Percentiles rank a stretch among this genome's conserved stretches.
phyloP scores from a whole-genome alignment of 768 basidiomycete species.

The Collybiopsis confluens region DNA sequence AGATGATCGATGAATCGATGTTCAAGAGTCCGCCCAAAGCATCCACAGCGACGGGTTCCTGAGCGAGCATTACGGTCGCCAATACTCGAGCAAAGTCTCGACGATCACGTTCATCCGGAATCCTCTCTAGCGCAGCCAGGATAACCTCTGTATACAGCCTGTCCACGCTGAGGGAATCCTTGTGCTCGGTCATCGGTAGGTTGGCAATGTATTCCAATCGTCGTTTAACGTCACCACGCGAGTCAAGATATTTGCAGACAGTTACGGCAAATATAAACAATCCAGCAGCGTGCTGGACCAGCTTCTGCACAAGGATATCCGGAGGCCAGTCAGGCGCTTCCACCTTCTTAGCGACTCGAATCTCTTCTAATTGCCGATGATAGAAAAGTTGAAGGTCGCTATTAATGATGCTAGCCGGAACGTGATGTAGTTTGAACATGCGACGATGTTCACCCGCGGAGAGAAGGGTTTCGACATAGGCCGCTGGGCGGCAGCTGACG shows the following conservation, averaged over 20 bases:
- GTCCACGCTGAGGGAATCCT: neutral
- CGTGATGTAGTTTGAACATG: slow-evolving; percentile 2
- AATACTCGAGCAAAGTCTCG: neutral
- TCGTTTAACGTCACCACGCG: neutral
- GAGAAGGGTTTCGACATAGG: slow-evolving; percentile 1
- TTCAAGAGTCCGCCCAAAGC: neutral
- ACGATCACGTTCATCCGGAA: neutral
- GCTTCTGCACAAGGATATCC: neutral
- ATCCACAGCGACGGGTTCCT: neutral
- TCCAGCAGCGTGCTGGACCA: neutral
- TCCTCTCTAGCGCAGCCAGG: neutral
- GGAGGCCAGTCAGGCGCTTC: neutral
- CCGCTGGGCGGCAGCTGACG: slow-evolving; percentile 4
- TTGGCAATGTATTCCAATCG: neutral
- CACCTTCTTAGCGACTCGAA: neutral
- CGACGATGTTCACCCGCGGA: neutral
- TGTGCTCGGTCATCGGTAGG: neutral
- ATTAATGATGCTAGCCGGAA: neutral
- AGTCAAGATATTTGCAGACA: slow-evolving; percentile 1
- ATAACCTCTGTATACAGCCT: slow-evolving; percentile 3
- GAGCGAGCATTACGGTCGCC: neutral
- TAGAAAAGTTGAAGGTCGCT: neutral
- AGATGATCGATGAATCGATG: neutral
- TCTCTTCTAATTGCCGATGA: neutral
- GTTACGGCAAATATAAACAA: slow-evolving; percentile 2